Percentiles rank a stretch among this genome's conserved stretches.
These are phyloP conservation scores for Beauveria australis DNA, from an alignment of 2,329 filamentous ascomycete species.

Conservation along the genomic window DNA sequence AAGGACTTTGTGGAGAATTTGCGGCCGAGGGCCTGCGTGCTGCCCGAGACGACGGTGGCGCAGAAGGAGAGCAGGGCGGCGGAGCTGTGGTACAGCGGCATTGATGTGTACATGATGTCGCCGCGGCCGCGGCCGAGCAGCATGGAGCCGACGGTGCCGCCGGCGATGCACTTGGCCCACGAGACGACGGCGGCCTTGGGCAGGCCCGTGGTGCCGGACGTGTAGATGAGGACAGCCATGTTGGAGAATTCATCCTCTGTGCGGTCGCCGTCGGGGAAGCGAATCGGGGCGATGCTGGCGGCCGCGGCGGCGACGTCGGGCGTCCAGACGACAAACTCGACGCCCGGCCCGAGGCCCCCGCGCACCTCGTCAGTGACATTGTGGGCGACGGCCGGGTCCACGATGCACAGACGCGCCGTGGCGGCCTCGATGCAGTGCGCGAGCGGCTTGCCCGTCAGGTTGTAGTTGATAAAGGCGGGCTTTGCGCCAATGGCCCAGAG, in stretches of 20 bases:
- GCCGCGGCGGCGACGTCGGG: slow-evolving; percentile 48
- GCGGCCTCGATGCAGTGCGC: slow-evolving; percentile 66
- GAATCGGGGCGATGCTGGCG: slow-evolving; percentile 39
- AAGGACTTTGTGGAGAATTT: slow-evolving; percentile 73
- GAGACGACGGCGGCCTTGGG: slow-evolving; percentile 72
- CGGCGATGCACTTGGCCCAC: slow-evolving; percentile 57
- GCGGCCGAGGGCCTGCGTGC: slow-evolving; percentile 62
- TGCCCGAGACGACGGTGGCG: slow-evolving; percentile 50
- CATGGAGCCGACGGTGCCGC: slow-evolving; percentile 40
- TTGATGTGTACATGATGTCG: slow-evolving; percentile 73
- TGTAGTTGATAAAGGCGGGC: slow-evolving; percentile 85
- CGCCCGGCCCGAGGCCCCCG: slow-evolving; percentile 30
- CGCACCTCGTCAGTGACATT: slow-evolving; percentile 52
- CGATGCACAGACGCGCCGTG: slow-evolving; percentile 56
- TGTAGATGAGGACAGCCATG: slow-evolving; percentile 72
- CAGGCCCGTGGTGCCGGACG: slow-evolving; percentile 76
- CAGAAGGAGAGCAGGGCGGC: slow-evolving; percentile 63
- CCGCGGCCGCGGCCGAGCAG: slow-evolving; percentile 50
- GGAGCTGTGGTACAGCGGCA: slow-evolving; percentile 85
- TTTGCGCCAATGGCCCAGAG: slow-evolving; percentile 77
- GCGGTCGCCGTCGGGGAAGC: slow-evolving; percentile 51
- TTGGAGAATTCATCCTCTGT: slow-evolving; percentile 41
- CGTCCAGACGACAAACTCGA: slow-evolving; percentile 56
- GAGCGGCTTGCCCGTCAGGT: slow-evolving; percentile 62
- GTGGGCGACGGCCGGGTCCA: slow-evolving; percentile 53